phyloP scores from a whole-genome alignment of 2,329 filamentous ascomycete genomes.

The Talaromyces marneffei region DNA sequence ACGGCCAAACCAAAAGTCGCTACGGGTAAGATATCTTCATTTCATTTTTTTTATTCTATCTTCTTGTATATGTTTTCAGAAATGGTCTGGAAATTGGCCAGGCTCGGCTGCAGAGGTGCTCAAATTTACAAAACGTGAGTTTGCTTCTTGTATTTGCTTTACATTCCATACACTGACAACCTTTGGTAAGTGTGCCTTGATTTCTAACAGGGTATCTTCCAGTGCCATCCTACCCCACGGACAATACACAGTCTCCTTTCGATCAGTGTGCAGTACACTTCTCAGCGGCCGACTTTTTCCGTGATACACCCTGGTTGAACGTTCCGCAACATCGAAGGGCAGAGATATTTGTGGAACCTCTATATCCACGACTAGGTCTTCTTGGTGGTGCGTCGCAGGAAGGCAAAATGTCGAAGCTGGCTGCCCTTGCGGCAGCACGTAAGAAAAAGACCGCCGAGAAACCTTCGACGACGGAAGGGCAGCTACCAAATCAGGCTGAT shows the following conservation, averaged over 20 bases:
- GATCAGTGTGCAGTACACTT: slow-evolving; percentile 28
- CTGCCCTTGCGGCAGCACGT: slow-evolving; percentile 77
- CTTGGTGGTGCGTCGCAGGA: slow-evolving; percentile 66
- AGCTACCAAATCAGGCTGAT: neutral
- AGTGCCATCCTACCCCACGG: slow-evolving; percentile 28
- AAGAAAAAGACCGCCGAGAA: slow-evolving; percentile 74
- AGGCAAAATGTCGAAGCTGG: slow-evolving; percentile 82
- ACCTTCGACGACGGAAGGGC: slow-evolving; percentile 16
- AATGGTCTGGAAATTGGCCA: slow-evolving; percentile 22
- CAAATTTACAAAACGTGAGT: slow-evolving; percentile 2
- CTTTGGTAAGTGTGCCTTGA: slow-evolving; percentile 25
- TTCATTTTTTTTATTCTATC: neutral
- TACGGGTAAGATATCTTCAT: slow-evolving; percentile 21
- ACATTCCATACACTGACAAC: slow-evolving; percentile 23
- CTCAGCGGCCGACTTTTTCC: slow-evolving; percentile 61
- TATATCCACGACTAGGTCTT: slow-evolving; percentile 59
- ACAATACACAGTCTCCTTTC: slow-evolving; percentile 20
- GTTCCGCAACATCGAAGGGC: slow-evolving; percentile 62
- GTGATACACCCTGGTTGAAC: slow-evolving; percentile 78
- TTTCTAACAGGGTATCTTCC: slow-evolving; percentile 33
- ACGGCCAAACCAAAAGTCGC: slow-evolving; percentile 25
- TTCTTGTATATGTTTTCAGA: neutral
- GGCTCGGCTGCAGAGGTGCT: slow-evolving; percentile 20
- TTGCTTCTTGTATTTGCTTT: slow-evolving; percentile 17
- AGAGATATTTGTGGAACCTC: slow-evolving; percentile 56